A percentile compares a stretch with the other conserved stretches of the same genome.
These are phyloP conservation scores for Cydonia oblonga DNA, from an alignment of 331 rosid species.

Conservation along the genomic window DNA sequence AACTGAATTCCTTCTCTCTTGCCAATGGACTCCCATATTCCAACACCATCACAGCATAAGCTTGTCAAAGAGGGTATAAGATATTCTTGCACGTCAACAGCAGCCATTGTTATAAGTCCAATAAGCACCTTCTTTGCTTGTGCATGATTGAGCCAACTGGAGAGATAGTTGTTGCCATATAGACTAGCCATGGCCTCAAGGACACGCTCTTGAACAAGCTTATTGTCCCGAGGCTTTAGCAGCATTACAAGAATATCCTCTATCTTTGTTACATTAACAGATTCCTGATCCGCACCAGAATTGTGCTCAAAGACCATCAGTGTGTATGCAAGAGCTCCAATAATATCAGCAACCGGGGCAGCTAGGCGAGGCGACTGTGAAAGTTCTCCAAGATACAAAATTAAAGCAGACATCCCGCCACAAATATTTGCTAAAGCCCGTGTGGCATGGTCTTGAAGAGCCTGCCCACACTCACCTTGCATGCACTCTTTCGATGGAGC, in stretches of 20 bases:
- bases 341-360: conserved; percentile 81
- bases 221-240: conserved; percentile 67
- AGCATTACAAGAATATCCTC: conserved; percentile 75
- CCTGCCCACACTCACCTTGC: conserved; percentile 69
- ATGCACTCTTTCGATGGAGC: conserved; percentile 97
- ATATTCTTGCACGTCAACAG: conserved; percentile 70
- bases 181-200: conserved; percentile 98
- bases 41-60: conserved; percentile 65
- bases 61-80: conserved; percentile 65
- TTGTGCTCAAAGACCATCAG: conserved; percentile 74
- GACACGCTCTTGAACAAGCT: conserved; percentile 80
- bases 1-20: conserved; percentile 91
- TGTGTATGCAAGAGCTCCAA: conserved; percentile 92
- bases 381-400: conserved; percentile 82
- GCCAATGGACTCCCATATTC: conserved; percentile 84
- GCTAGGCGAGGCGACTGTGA: conserved; percentile 66
- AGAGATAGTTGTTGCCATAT: conserved; percentile 68
- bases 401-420: conserved; percentile 80
- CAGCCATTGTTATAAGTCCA: conserved; percentile 82
- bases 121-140: conserved; percentile 79
- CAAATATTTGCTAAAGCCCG: conserved; percentile 73
- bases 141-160: conserved; percentile 58
- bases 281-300: conserved; percentile 34
- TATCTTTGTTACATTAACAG: conserved; percentile 51
- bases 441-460: conserved; percentile 77